phyloP scores from a whole-genome alignment of 2,329 filamentous ascomycete species.

The Beauveria sp. region DNA sequence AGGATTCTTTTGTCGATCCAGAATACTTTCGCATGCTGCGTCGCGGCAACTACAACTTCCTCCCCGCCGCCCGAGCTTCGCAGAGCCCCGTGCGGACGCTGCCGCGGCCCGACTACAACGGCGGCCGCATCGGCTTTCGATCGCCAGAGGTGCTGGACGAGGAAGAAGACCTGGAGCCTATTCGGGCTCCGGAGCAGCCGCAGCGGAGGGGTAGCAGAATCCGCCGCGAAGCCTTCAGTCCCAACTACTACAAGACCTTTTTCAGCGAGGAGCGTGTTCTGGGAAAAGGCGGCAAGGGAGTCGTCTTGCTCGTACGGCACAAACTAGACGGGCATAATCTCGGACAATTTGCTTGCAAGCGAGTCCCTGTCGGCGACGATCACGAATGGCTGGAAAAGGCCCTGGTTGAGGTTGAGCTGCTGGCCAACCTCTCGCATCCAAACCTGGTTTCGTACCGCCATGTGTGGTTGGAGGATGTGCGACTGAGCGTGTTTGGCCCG shows the following conservation, averaged over 20 bases:
- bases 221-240: slow-evolving; percentile 78
- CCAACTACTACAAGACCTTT: slow-evolving; percentile 86
- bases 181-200: neutral
- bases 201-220: slow-evolving; percentile 55
- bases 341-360: slow-evolving; percentile 91
- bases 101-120: slow-evolving; percentile 35
- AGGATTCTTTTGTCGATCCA: slow-evolving; percentile 73
- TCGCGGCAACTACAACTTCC: slow-evolving; percentile 35
- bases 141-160: slow-evolving; percentile 19
- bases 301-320: slow-evolving; percentile 89
- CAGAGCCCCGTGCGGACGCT: slow-evolving; percentile 48
- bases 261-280: slow-evolving; percentile 84
- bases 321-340: slow-evolving; percentile 82
- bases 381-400: slow-evolving; percentile 94
- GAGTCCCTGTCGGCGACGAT: slow-evolving; percentile 90
- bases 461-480: slow-evolving; percentile 89
- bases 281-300: slow-evolving; percentile 85
- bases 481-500: slow-evolving; percentile 78
- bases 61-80: slow-evolving; percentile 35
- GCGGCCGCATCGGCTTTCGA: slow-evolving; percentile 12
- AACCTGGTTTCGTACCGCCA: slow-evolving; percentile 96
- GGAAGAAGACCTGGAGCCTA: slow-evolving; percentile 11
- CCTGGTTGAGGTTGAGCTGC: slow-evolving; percentile 82
- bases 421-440: slow-evolving; percentile 85
- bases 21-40: slow-evolving; percentile 94